These are phyloP conservation scores for Stropharia rugosoannulata DNA, from an alignment of 768 basidiomycete genomes.

Conservation along the genomic window DNA sequence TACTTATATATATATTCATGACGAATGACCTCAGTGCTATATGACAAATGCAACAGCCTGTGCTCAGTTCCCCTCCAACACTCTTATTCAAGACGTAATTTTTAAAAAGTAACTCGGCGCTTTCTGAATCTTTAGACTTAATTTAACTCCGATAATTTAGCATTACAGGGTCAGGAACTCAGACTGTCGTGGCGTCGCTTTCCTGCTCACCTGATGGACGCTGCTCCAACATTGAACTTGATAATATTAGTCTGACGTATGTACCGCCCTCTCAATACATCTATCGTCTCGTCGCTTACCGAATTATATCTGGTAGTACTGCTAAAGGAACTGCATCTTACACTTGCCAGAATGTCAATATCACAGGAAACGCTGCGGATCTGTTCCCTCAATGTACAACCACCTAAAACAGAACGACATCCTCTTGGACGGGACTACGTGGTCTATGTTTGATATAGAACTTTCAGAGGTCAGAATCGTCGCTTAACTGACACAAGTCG, in stretches of 20 bases:
- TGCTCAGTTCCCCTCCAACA: constrained; percentile 54
- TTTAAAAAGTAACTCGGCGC: constrained; percentile 42
- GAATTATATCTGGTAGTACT: constrained; percentile 23
- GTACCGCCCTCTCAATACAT: constrained; percentile 14
- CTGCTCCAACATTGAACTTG: constrained; percentile 48
- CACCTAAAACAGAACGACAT: constrained; percentile 18
- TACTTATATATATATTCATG: neutral
- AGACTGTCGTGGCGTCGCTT: constrained; percentile 50
- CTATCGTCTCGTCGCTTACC: neutral
- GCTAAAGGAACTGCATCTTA: constrained; percentile 44
- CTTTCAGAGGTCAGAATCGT: no score
- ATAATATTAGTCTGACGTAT: constrained; percentile 44
- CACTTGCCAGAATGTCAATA: constrained; percentile 53
- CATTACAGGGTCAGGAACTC: constrained; percentile 57
- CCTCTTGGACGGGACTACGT: no score
- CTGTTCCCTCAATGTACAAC: constrained; percentile 40
- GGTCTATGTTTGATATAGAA: no score
- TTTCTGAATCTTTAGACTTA: neutral
- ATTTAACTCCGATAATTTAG: constrained; percentile 22
- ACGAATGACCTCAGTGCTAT: constrained; percentile 39
- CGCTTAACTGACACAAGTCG: no score
- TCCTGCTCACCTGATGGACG: constrained; percentile 56
- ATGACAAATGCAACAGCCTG: constrained; percentile 44
- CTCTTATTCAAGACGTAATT: constrained; percentile 54
- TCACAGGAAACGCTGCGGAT: constrained; percentile 41